phyloP scores from a whole-genome alignment of 495 filamentous ascomycete genomes.

The Podospora appendiculata region DNA sequence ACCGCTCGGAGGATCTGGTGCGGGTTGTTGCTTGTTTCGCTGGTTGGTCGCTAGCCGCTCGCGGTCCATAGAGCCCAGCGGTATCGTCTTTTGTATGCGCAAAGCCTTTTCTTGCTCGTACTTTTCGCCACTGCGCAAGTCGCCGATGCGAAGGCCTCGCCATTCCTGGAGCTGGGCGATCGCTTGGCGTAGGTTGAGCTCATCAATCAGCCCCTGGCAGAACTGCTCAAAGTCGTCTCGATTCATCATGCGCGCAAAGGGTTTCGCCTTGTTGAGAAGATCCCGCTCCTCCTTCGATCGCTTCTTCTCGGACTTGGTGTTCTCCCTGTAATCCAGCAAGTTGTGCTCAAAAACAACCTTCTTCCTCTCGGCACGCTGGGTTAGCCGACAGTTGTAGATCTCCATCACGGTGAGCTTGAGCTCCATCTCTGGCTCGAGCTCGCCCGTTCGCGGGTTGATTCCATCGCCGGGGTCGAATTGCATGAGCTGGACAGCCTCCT shows the following conservation, averaged over 20 bases:
- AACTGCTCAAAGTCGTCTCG: conserved; percentile 82
- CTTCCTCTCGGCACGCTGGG: conserved; percentile 87
- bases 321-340: conserved; percentile 86
- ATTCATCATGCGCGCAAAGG: conserved; percentile 95
- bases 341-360: conserved; percentile 94
- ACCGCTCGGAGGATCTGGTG: conserved; percentile 62
- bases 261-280: conserved; percentile 84
- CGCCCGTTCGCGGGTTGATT: conserved; percentile 70
- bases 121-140: conserved; percentile 81
- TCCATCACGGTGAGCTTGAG: conserved; percentile 97
- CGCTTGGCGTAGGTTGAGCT: conserved; percentile 83
- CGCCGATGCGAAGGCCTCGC: conserved; percentile 74
- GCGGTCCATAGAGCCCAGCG: conserved; percentile 73
- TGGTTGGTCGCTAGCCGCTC: conserved; percentile 59
- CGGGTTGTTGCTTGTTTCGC: conserved; percentile 47
- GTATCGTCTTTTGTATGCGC: conserved; percentile 60
- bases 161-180: conserved; percentile 91
- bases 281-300: conserved; percentile 92
- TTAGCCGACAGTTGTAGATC: conserved; percentile 92
- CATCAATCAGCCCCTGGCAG: conserved; percentile 74
- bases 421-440: conserved; percentile 88
- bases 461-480: conserved; percentile 95
- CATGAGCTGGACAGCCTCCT: conserved; percentile 97
- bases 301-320: conserved; percentile 82
- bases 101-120: conserved; percentile 86